Conservation (phyloP, 148 eudicot species). For the Pharnaceum exiguum region DNA sequence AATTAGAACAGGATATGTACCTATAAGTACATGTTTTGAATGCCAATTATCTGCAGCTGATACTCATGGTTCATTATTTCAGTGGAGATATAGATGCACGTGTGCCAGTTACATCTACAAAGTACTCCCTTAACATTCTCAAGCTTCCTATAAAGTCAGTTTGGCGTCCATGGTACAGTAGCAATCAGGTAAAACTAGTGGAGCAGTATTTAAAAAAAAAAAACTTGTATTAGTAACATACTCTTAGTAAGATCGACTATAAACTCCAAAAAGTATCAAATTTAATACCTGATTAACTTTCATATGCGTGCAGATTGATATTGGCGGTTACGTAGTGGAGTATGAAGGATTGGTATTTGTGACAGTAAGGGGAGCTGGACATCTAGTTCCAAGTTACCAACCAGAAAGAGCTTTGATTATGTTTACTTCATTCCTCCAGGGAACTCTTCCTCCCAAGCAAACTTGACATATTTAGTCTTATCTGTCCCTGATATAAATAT, state of each 20-base stretch:
- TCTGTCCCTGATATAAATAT: background rate
- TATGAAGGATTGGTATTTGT: conserved; percentile 38
- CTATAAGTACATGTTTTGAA: background rate
- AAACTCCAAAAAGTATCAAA: no score
- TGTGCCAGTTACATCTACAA: conserved; percentile 46
- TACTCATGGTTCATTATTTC: background rate
- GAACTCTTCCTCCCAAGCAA: conserved; percentile 24
- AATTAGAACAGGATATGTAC: background rate
- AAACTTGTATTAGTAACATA: background rate
- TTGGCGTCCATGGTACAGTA: conserved; percentile 49
- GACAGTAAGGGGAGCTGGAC: conserved; percentile 48
- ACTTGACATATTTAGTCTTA: background rate
- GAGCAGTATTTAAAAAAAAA: no score
- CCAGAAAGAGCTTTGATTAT: conserved; percentile 35
- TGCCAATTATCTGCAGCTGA: background rate
- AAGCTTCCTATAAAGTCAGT: conserved; percentile 35
- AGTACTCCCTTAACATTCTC: conserved; percentile 42
- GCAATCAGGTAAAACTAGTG: conserved; percentile 45
- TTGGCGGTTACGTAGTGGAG: conserved; percentile 39
- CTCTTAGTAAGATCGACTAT: no score
- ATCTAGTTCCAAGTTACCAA: conserved; percentile 43
- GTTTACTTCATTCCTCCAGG: conserved; percentile 34
- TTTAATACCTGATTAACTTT: no score
- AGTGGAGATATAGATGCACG: conserved; percentile 57
- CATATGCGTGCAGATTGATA: conserved; percentile 31